Evolutionary conservation across 2,329 filamentous ascomycete genomes (phyloP).

Genomic region (Claviceps lovelessii): DNA sequence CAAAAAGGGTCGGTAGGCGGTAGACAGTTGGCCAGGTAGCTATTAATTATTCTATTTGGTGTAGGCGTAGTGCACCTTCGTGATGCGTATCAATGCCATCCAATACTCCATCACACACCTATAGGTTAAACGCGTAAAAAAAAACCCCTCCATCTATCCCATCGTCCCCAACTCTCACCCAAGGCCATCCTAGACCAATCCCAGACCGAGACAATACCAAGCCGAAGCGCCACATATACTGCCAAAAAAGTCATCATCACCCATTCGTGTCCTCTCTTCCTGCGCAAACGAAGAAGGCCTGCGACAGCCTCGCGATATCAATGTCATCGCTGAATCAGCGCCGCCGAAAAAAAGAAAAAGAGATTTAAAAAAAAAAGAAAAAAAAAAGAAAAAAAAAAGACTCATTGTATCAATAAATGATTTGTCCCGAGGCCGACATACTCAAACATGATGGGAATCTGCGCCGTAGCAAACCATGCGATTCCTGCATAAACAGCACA

Average conservation of each 20-base stretch:
- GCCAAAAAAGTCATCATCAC: background rate
- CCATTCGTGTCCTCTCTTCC: background rate
- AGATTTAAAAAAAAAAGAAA: no score
- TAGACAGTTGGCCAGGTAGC: background rate
- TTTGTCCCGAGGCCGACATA: slow-evolving; percentile 36
- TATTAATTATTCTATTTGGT: background rate
- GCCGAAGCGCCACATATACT: background rate
- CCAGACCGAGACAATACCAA: background rate
- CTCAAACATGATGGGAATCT: slow-evolving; percentile 61
- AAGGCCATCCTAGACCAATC: background rate
- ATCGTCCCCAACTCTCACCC: no score
- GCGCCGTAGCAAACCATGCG: slow-evolving; percentile 63
- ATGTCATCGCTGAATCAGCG: no score
- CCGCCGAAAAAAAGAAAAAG: no score
- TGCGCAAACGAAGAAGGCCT: background rate
- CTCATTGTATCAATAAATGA: slow-evolving; percentile 16
- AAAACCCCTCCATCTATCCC: background rate
- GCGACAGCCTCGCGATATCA: no score
- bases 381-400: background rate
- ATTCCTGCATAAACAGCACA: slow-evolving; percentile 42
- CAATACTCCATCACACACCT: background rate
- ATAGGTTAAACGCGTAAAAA: background rate
- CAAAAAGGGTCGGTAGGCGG: background rate
- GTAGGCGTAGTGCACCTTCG: background rate
- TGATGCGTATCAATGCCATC: background rate